Conservation (phyloP, 495 filamentous ascomycete species). For the Amniculicola lignicola region DNA sequence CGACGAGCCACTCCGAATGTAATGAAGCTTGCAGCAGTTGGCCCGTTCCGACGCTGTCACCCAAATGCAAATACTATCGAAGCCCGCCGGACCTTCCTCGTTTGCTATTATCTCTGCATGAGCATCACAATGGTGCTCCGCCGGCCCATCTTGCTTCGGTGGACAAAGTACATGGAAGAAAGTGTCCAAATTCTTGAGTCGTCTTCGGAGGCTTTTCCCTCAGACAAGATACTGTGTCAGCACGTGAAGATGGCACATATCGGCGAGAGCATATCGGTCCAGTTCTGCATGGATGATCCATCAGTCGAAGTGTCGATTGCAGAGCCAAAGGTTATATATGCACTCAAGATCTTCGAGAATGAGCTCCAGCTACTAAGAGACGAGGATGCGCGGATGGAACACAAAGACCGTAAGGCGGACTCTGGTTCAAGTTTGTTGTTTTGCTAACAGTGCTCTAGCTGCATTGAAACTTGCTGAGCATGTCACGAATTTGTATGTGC, state of each 20-base stretch:
- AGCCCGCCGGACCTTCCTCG: conserved; percentile 71
- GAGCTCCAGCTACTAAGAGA: conserved; percentile 54
- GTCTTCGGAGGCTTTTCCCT: conserved; percentile 65
- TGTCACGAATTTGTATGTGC: conserved; percentile 73
- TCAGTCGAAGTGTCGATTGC: conserved; percentile 61
- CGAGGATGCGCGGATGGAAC: conserved; percentile 30
- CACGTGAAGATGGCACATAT: conserved; percentile 75
- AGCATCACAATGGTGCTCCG: conserved; percentile 68
- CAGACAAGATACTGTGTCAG: conserved; percentile 70
- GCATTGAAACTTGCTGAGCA: conserved; percentile 59
- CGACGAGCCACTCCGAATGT: conserved; percentile 43
- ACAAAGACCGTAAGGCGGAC: conserved; percentile 21
- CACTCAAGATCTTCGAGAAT: conserved; percentile 70
- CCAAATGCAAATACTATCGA: conserved; percentile 67
- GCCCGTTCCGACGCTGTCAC: conserved; percentile 27
- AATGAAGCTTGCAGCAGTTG: conserved; percentile 45
- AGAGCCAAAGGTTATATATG: conserved; percentile 70
- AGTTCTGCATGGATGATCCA: conserved; percentile 75
- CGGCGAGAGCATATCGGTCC: conserved; percentile 72
- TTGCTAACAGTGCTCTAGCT: conserved; percentile 43
- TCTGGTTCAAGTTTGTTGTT: neutral
- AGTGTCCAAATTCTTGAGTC: conserved; percentile 70
- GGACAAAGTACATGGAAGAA: conserved; percentile 82
- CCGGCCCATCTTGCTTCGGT: conserved; percentile 76
- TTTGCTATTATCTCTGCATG: conserved; percentile 72